Evolutionary conservation across 2,329 filamentous ascomycete species (phyloP).

Genomic region (Pseudogymnoascus sp.): DNA sequence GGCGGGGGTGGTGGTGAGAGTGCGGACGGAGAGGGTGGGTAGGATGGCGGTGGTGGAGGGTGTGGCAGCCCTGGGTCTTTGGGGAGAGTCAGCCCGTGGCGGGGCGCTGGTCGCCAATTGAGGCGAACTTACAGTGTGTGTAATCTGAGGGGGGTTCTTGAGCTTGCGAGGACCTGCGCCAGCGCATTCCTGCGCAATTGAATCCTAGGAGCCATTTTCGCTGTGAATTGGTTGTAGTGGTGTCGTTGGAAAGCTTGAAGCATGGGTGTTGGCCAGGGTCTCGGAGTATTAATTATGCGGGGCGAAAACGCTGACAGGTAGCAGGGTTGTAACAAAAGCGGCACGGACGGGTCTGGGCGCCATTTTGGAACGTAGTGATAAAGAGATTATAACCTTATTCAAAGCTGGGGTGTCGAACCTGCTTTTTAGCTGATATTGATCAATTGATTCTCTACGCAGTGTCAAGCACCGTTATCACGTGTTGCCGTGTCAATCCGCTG

Average conservation of each 20-base stretch:
- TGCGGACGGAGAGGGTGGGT: neutral
- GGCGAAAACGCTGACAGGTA: neutral
- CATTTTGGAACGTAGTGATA: no score
- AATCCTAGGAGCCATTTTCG: neutral
- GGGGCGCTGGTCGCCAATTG: neutral
- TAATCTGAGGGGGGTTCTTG: neutral
- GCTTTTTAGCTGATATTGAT: no score
- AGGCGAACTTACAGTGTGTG: neutral
- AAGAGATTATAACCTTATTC: no score
- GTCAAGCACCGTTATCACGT: no score
- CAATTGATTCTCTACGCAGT: no score
- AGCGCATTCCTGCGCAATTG: conserved; percentile 4
- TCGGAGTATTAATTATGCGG: conserved; percentile 6
- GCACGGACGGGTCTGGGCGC: no score
- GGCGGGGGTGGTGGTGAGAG: neutral
- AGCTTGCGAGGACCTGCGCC: neutral
- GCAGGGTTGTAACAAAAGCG: no score
- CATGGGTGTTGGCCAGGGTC: neutral
- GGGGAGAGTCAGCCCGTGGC: neutral
- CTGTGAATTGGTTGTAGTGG: neutral
- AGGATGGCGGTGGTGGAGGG: neutral
- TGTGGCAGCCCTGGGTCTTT: neutral
- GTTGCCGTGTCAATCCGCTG: no score
- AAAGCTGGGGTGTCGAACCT: no score
- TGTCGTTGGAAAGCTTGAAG: neutral